These are phyloP conservation scores for Blastosporella zonata DNA, from an alignment of 1,284 basidiomycete species.

Conservation along the genomic window DNA sequence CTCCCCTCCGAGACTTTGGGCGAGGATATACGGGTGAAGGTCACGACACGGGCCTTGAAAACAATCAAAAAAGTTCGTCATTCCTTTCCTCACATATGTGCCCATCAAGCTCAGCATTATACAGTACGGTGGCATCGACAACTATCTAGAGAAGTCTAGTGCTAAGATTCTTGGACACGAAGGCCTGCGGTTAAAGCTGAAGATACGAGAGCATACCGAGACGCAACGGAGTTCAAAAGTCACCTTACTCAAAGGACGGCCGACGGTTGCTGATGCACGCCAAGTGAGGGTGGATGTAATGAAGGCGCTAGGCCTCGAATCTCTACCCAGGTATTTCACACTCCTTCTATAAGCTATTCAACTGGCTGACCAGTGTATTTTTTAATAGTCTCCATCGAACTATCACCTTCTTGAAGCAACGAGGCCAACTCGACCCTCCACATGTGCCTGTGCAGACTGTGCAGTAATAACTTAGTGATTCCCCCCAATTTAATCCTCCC, in stretches of 20 bases:
- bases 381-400: conserved; percentile 18
- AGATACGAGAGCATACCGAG: conserved; percentile 45
- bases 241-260: not conserved
- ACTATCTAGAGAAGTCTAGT: conserved; percentile 69
- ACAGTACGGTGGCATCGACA: conserved; percentile 76
- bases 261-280: conserved; percentile 12
- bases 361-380: not conserved
- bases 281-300: conserved; percentile 20
- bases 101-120: not conserved
- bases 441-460: not conserved
- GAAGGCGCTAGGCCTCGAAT: conserved; percentile 25
- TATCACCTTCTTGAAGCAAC: conserved; percentile 18
- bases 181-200: conserved; percentile 69
- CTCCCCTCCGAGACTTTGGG: conserved; percentile 66
- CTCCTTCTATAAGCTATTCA: not conserved
- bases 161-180: conserved; percentile 66
- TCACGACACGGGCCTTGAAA: conserved; percentile 71
- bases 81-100: not conserved
- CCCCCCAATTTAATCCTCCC: not conserved
- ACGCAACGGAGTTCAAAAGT: conserved; percentile 11
- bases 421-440: not conserved
- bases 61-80: conserved; percentile 74
- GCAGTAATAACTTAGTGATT: conserved; percentile 7
- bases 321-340: conserved; percentile 26
- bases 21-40: conserved; percentile 57